Base-by-base conservation (phyloP, 192 early-diverging fungal genomes). In the Jimgerdemannia flammicorona region DNA sequence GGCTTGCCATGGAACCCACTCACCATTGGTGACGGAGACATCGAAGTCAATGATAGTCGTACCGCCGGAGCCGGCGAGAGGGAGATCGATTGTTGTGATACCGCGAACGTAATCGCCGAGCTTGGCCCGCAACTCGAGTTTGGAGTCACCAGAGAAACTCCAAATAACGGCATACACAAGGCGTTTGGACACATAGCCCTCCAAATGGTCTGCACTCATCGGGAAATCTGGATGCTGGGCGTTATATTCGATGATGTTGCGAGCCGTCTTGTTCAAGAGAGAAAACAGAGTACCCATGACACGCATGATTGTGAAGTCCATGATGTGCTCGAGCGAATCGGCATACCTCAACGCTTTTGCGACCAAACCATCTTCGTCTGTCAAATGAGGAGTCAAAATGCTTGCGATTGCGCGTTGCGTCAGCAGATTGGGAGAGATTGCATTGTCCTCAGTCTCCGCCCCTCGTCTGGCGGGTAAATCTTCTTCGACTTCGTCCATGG, bases 151-250 rank as follows among this genome's bases (percentile, higher is more conserved):
- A 20, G 96, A 86, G 72, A 99, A 95, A 89, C 93, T 95, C 98
- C 98, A 99, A 43, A 98, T 91, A 18, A 96, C 67, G 4, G 94
- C 89, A 54, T 93, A 80, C 9, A 94, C 80, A 39, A 99, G 84
- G n/a, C 94, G 91, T 81, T 94, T 95, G 43, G 89, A 84, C 43
- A 98, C 81, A 72, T 95, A 97, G 20, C 77, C 76, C 78, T 96
- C 94, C 17, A 95, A 79, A 19, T 90, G 89, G 8, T 95, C 95
- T 4, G 83, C 75, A 6, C 83, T 74, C 91, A 99, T 88, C 0
- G 98, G 98, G 84, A 99, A 99, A 81, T 99, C 98, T 3, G 89
- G 77, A 85, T 99, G 97, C 74, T 94, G 90, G 18, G 85, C 75
- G 79, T 99, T 95, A 83, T 99, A 98, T 74, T 95, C 95, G 40